Evolutionary conservation across 257 asterid genomes (phyloP), one percentile per base, ranked within the genome.

Genomic region (Thymus quinquecostatus): DNA sequence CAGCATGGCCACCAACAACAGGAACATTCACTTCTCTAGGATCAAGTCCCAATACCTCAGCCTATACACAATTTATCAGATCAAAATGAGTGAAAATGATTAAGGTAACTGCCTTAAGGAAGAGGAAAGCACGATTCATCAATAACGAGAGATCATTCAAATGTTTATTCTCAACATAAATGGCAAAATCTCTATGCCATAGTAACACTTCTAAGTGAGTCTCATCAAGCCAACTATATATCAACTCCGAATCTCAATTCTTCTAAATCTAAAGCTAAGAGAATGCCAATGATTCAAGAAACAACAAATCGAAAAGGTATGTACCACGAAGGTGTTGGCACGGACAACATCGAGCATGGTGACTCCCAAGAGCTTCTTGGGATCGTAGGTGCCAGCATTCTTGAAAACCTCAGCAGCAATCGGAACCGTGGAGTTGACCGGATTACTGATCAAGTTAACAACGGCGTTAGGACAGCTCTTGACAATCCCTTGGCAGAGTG

Each of bases 1-100:
- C 97, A 13, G 97, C 93, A 83, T 92, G 97, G 61, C 97, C 97
- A 34, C 97, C 97, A 72, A 92, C 97, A 44, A 92, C 97, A 10
- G 97, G 97, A 65, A 92, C 96, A 67, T 60, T 75, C 68, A 92
- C 96, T 69, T 92, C 96, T 79, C 96, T 81, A 0, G 97, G 97
- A 79, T 92, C 96, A 75, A 89, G 92, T 72, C 97, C 97, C 80
- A 92, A 54, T 82, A 92, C 97, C 82, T 92, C 96, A 69, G 96
- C 97, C 97, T 92, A 71, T 36, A 63, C 58, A 14, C 54, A 68
- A 1, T 38, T 38, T 38, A 38, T 68, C 27, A 27, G 38, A 29
- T 27, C 51, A 5, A 8, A 11, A 29, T 28, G 0, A 30, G 3
- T 1, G 11, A 4, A 36, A 54, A 67, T 11, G 9, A 12, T 11